Evolutionary conservation across 164 flowering plant genomes (phyloP).

Genomic region (Piper betle): DNA sequence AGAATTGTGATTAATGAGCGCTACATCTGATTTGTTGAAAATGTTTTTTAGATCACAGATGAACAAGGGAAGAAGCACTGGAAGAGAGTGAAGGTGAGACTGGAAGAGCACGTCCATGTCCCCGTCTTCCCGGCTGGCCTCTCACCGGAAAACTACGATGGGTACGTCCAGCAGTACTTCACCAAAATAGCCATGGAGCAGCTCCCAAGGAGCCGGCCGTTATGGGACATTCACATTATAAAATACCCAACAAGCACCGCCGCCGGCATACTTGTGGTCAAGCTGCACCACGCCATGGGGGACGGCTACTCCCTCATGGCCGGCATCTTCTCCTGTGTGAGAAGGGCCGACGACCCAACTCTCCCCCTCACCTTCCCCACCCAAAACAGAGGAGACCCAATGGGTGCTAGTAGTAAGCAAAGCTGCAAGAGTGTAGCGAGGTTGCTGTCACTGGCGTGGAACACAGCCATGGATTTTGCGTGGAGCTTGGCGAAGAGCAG

Average conservation of each 20-base stretch:
- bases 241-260: constrained; percentile 48
- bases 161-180: constrained; percentile 22
- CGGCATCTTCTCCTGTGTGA: constrained; percentile 39
- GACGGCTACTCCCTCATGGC: constrained; percentile 69
- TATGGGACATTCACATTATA: constrained; percentile 52
- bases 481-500: constrained; percentile 34
- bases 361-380: constrained; percentile 43
- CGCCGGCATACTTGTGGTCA: constrained; percentile 32
- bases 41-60: constrained; percentile 24
- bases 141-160: constrained; percentile 26
- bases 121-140: constrained; percentile 27
- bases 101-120: constrained; percentile 31
- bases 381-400: not conserved
- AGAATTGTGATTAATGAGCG: no score
- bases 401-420: not conserved
- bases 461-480: constrained; percentile 26
- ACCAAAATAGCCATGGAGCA: constrained; percentile 25
- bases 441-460: constrained; percentile 7
- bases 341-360: constrained; percentile 43
- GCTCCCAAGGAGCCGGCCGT: constrained; percentile 29
- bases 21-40: no score
- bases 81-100: constrained; percentile 43
- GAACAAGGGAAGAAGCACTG: constrained; percentile 32
- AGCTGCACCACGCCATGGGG: constrained; percentile 60
- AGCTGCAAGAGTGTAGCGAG: constrained; percentile 8